Evolutionary conservation across 805 yeast species (phyloP).

Genomic region (Kodamaea fukazawae): DNA sequence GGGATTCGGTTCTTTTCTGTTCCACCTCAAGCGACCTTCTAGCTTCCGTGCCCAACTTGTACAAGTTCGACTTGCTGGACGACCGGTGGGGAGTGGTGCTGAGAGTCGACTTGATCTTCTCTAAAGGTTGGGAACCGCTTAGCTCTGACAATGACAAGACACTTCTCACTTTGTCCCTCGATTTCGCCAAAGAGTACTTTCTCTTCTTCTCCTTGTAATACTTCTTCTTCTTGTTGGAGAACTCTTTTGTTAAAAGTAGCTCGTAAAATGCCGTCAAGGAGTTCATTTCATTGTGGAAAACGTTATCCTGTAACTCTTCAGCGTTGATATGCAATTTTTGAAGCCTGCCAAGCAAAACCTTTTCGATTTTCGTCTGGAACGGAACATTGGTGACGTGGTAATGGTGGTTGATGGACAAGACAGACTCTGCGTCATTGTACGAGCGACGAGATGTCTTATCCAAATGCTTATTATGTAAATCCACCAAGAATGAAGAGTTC

Average conservation of each 20-base stretch:
- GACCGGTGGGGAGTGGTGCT: conserved; percentile 25
- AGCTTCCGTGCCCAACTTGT: conserved; percentile 5
- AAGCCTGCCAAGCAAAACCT: conserved; percentile 55
- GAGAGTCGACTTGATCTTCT: conserved; percentile 35
- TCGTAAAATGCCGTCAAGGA: conserved; percentile 75
- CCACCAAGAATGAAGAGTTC: conserved; percentile 35
- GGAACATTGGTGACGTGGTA: conserved; percentile 33
- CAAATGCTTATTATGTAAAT: conserved; percentile 27
- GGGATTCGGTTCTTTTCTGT: conserved; percentile 11
- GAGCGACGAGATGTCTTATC: conserved; percentile 17
- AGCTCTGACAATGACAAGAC: conserved; percentile 37
- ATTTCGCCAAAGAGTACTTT: conserved; percentile 33
- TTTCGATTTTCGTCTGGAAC: conserved; percentile 62
- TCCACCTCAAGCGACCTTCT: conserved; percentile 6
- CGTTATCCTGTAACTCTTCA: conserved; percentile 55
- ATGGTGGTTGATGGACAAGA: conserved; percentile 39
- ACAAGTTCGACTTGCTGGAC: conserved; percentile 10
- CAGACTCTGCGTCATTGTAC: conserved; percentile 32
- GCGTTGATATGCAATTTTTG: conserved; percentile 62
- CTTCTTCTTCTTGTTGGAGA: conserved; percentile 29
- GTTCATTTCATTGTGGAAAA: conserved; percentile 61
- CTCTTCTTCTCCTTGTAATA: conserved; percentile 30
- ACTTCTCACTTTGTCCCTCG: conserved; percentile 34
- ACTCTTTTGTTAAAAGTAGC: conserved; percentile 55
- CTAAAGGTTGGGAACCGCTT: conserved; percentile 33